Evolutionary conservation across 495 filamentous ascomycete genomes (phyloP).

Genomic region (Podospora pseudoanserina): DNA sequence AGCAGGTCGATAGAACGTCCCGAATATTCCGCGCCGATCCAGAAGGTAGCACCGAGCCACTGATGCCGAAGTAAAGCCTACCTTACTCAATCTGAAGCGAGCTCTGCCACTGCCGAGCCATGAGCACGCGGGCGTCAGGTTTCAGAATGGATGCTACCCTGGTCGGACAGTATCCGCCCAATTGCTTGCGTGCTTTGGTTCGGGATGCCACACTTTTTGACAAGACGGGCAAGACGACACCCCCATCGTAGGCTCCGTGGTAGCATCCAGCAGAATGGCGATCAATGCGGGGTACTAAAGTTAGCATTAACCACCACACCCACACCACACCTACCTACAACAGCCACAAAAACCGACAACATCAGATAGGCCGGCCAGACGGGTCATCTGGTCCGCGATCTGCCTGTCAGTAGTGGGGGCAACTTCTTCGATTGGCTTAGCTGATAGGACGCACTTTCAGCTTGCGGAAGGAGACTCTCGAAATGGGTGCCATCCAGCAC

Average conservation of each 20-base stretch:
- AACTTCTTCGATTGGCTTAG: neutral
- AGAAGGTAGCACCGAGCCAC: neutral
- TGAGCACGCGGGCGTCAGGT: neutral
- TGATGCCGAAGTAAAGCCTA: neutral
- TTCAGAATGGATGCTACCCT: constrained; percentile 4
- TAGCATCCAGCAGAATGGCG: neutral
- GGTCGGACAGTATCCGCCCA: neutral
- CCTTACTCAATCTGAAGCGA: neutral
- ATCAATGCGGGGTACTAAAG: constrained; percentile 2
- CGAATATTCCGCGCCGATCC: constrained; percentile 1
- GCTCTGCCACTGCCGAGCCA: neutral
- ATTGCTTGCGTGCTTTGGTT: neutral
- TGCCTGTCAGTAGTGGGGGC: neutral
- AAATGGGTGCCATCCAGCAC: neutral
- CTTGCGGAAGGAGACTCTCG: neutral
- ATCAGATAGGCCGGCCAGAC: neutral
- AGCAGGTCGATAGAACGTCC: neutral
- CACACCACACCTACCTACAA: neutral
- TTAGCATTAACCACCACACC: neutral
- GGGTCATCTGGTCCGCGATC: constrained; percentile 2
- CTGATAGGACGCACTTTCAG: neutral
- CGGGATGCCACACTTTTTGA: constrained; percentile 1
- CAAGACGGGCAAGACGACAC: neutral
- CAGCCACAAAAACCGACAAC: neutral
- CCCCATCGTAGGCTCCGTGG: neutral